phyloP scores from a whole-genome alignment of 2,329 filamentous ascomycete genomes.

The Elsinoe australis region DNA sequence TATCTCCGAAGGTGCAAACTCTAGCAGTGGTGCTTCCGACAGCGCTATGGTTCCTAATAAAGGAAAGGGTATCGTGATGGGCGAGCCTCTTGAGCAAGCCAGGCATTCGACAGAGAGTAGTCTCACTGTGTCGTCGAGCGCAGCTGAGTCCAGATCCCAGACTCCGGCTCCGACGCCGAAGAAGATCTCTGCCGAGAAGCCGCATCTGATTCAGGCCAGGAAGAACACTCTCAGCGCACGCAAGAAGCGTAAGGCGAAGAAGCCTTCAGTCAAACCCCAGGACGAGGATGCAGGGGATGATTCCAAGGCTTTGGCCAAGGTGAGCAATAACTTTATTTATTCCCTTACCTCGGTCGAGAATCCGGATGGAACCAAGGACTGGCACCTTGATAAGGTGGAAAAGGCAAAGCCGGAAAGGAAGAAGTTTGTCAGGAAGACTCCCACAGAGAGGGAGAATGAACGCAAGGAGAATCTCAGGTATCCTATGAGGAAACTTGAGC shows the following conservation, averaged over 20 bases:
- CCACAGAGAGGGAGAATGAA: conserved; percentile 11
- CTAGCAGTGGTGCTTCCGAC: not conserved
- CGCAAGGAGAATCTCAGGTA: conserved; percentile 4
- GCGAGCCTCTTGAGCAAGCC: conserved; percentile 20
- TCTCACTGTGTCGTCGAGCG: too few relatives aligned
- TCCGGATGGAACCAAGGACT: not conserved
- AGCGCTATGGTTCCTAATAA: not conserved
- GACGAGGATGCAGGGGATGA: conserved; percentile 14
- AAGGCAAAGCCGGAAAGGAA: conserved; percentile 17
- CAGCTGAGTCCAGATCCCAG: not conserved
- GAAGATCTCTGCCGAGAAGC: not conserved
- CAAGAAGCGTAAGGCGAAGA: not conserved
- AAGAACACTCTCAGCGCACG: conserved; percentile 5
- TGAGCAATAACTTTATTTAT: conserved; percentile 1
- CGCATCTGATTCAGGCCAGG: not conserved
- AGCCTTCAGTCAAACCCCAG: conserved; percentile 18
- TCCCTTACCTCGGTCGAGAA: conserved; percentile 15
- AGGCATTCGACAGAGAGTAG: too few relatives aligned
- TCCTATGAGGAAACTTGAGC: conserved; percentile 7
- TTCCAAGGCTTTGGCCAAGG: conserved; percentile 5
- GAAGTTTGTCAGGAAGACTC: conserved; percentile 24
- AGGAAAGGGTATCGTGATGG: conserved; percentile 20
- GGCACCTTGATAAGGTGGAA: conserved; percentile 20
- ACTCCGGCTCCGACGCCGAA: not conserved
- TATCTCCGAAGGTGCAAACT: not conserved